These are phyloP conservation scores for Penicillium canariense DNA, from an alignment of 495 filamentous ascomycete genomes.

Conservation along the genomic window DNA sequence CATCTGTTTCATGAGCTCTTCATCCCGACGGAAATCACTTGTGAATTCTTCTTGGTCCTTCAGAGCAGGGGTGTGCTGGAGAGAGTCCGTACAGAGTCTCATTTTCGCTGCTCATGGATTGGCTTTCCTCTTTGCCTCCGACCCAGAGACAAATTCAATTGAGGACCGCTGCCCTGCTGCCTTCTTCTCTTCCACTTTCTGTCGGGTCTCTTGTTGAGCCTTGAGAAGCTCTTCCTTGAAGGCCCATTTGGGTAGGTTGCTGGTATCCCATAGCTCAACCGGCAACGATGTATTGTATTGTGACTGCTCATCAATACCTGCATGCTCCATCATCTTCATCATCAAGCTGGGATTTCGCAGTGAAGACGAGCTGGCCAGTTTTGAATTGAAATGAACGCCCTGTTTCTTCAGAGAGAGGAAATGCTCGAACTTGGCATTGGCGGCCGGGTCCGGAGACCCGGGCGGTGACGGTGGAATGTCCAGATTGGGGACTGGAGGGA, in stretches of 20 bases:
- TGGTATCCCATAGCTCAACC: slow-evolving; percentile 64
- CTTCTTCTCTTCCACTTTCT: slow-evolving; percentile 58
- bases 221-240: slow-evolving; percentile 71
- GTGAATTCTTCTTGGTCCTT: background rate
- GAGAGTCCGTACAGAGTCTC: too few species aligned
- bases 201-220: slow-evolving; percentile 59
- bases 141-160: slow-evolving; percentile 73
- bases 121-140: slow-evolving; percentile 10
- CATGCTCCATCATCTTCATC: slow-evolving; percentile 77
- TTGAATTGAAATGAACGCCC: slow-evolving; percentile 87
- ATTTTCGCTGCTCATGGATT: too few species aligned
- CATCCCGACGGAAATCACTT: too few species aligned
- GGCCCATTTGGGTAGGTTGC: slow-evolving; percentile 63
- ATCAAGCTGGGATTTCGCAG: slow-evolving; percentile 79
- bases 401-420: slow-evolving; percentile 84
- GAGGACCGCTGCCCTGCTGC: slow-evolving; percentile 52
- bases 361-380: slow-evolving; percentile 65
- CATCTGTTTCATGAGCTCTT: background rate
- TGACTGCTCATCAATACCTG: slow-evolving; percentile 61
- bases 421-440: slow-evolving; percentile 73
- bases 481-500: slow-evolving; percentile 76
- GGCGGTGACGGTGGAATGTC: slow-evolving; percentile 84
- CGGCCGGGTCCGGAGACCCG: slow-evolving; percentile 61
- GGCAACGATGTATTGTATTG: slow-evolving; percentile 78
- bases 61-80: background rate